Percentiles rank a stretch among this genome's conserved stretches.
phyloP scores from a whole-genome alignment of 2,329 filamentous ascomycete species.

The Fusarium tupiense region DNA sequence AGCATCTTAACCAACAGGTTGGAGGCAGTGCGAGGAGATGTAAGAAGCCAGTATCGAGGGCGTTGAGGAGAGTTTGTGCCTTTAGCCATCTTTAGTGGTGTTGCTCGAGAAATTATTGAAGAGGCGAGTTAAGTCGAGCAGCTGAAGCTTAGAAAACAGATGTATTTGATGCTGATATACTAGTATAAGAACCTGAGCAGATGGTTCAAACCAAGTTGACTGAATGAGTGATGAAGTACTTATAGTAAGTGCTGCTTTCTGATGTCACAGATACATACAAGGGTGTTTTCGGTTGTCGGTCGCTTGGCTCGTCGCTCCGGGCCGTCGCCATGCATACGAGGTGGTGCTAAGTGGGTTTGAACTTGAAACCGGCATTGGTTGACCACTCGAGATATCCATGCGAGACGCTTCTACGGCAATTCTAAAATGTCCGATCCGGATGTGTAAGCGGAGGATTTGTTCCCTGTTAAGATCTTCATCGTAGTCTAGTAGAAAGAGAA shows the following conservation, averaged over 20 bases:
- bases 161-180: neutral
- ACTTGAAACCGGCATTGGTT: neutral
- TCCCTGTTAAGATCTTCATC: neutral
- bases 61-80: neutral
- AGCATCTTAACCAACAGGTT: slow-evolving; percentile 35
- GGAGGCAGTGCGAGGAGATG: slow-evolving; percentile 31
- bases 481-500: neutral
- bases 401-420: neutral
- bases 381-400: neutral
- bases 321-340: slow-evolving; percentile 3
- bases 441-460: neutral
- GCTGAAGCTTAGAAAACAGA: neutral
- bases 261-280: neutral
- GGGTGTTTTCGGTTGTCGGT: slow-evolving; percentile 14
- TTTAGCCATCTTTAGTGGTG: slow-evolving; percentile 15
- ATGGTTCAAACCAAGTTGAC: neutral
- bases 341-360: neutral
- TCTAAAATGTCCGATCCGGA: neutral
- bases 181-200: neutral
- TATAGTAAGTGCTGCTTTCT: neutral
- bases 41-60: slow-evolving; percentile 31
- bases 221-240: neutral
- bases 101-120: neutral
- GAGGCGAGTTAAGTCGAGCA: fast-evolving
- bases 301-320: slow-evolving; percentile 23